Evolutionary conservation across 1,284 basidiomycete species (phyloP).

Genomic region (Sutorius eximius): DNA sequence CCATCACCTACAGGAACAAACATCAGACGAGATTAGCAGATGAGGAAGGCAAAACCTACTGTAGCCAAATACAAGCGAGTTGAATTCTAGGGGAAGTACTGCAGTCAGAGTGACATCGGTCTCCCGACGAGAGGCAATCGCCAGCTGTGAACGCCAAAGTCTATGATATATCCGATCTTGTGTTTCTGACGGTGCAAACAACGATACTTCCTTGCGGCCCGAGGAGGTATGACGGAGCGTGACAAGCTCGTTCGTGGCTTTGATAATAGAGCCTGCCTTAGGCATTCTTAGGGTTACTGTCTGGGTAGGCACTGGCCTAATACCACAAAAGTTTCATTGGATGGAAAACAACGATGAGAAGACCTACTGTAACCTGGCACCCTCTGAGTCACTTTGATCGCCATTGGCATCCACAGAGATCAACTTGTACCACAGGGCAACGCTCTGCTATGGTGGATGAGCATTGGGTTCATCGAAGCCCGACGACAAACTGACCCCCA

Average conservation of each 20-base stretch:
- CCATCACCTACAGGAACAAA: conserved; percentile 58
- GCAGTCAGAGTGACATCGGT: conserved; percentile 37
- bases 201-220: conserved; percentile 22
- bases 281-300: conserved; percentile 10
- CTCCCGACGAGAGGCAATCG: conserved; percentile 4
- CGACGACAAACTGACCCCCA: conserved; percentile 23
- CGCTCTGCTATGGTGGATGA: conserved; percentile 16
- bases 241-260: conserved; percentile 14
- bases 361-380: conserved; percentile 24
- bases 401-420: conserved; percentile 15
- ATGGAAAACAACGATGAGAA: neutral
- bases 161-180: conserved; percentile 11
- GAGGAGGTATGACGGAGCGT: conserved; percentile 21
- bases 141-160: conserved; percentile 22
- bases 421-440: conserved; percentile 26
- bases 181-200: conserved; percentile 10
- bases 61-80: conserved; percentile 57
- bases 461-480: neutral
- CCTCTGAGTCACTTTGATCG: conserved; percentile 9
- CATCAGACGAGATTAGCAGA: neutral
- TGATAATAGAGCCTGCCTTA: conserved; percentile 8
- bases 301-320: conserved; percentile 13
- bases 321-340: conserved; percentile 6
- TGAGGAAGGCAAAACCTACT: conserved; percentile 43
- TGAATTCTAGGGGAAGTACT: conserved; percentile 57